Evolutionary conservation across 371 early-diverging fungal genomes (phyloP), one percentile per base, ranked within the genome.

Genomic region (Zychaea mexicana): DNA sequence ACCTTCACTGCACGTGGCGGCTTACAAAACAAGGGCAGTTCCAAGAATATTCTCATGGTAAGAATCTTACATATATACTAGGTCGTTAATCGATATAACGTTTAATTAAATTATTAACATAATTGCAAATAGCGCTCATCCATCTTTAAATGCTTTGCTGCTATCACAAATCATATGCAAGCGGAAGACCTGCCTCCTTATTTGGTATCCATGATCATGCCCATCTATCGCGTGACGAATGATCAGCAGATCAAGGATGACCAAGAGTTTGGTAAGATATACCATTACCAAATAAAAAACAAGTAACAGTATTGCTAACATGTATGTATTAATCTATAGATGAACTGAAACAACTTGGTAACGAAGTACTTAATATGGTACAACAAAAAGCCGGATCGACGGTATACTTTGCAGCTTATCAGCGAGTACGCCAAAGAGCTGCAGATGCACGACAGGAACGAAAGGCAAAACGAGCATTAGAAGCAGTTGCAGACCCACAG

Each of bases 71-170:
- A 0, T 36, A 36, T 36, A 10, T 36, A 36, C 2, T 36, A 36
- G n/a, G n/a, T n/a, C n/a, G n/a, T n/a, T n/a, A n/a, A n/a, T n/a
- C n/a, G n/a, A n/a, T n/a, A n/a, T n/a, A n/a, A n/a, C n/a, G n/a
- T n/a, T n/a, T n/a, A n/a, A n/a, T n/a, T n/a, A n/a, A 19, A 49
- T 19, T 19, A 1, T 49, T 22, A 49, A 22, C n/a, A 9, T 24
- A 1, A 24, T 8, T 9, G 15, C 7, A 36, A 9, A 22, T 72
- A 94, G 87, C 86, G 94, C 46, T 86, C 85, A 4, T 85, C 84
- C 45, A 85, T 92, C 33, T 96, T 94, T 79, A 90, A 94, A 70
- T 92, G 89, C 87, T 94, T 93, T 81, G 97, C 96, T n/a, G 96
- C 95, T 10, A 85, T 96, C 70, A 71, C 87, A 32, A 84, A 85